Evolutionary conservation across 352 stramenopile genomes (phyloP).

Genomic region (Vaucheria bursata): DNA sequence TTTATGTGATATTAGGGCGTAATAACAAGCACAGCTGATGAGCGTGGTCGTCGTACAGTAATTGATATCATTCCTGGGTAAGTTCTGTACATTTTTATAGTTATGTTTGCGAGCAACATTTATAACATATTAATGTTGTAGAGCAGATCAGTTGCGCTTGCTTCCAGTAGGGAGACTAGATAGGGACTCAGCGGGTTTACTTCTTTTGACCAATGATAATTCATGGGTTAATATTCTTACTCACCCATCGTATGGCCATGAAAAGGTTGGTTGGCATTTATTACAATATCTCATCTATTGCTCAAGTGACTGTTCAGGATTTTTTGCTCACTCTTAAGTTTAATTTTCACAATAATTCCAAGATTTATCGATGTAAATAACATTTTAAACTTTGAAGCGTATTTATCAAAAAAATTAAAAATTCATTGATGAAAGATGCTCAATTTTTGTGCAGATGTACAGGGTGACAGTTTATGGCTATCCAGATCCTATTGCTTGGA

Average conservation of each 20-base stretch:
- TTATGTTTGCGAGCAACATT: not conserved
- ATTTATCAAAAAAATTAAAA: too few species aligned
- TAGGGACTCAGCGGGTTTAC: constrained; percentile 70
- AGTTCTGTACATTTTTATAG: not conserved
- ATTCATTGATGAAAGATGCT: too few species aligned
- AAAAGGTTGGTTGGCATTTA: constrained; percentile 39
- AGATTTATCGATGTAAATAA: too few species aligned
- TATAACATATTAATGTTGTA: constrained; percentile 38
- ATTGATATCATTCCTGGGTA: constrained; percentile 62
- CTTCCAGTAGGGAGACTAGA: constrained; percentile 75
- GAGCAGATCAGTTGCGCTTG: constrained; percentile 60
- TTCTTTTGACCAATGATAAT: constrained; percentile 73
- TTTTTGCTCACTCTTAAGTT: too few species aligned
- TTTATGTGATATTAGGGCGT: constrained; percentile 56
- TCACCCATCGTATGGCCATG: constrained; percentile 46
- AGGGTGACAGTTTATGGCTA: constrained; percentile 35
- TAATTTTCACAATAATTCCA: too few species aligned
- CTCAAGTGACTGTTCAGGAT: too few species aligned
- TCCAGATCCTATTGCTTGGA: constrained; percentile 22
- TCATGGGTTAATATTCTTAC: constrained; percentile 47
- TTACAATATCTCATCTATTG: too few species aligned
- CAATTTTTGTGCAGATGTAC: constrained; percentile 11
- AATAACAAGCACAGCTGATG: constrained; percentile 66
- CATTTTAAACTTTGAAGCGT: too few species aligned
- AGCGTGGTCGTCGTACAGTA: constrained; percentile 66